phyloP scores from a whole-genome alignment of 805 yeast genomes.

The Myxozyma sirexii region DNA sequence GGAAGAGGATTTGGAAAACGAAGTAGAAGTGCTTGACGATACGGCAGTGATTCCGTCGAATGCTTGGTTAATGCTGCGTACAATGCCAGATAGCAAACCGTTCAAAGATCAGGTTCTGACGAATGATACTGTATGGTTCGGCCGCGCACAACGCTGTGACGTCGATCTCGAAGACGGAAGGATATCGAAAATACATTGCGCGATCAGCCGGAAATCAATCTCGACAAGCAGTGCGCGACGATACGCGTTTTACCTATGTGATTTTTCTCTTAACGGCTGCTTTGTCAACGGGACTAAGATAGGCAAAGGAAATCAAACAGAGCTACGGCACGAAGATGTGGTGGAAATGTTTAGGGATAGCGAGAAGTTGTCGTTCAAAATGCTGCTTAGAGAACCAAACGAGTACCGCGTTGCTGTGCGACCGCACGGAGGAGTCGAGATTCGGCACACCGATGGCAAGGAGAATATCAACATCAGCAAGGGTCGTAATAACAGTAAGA shows the following conservation, averaged over 20 bases:
- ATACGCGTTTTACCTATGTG: constrained; percentile 66
- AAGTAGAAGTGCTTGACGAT: neutral
- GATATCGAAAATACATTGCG: constrained; percentile 83
- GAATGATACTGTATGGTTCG: constrained; percentile 71
- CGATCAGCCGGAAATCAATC: constrained; percentile 52
- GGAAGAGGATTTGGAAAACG: constrained; percentile 26
- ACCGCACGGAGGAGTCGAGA: neutral
- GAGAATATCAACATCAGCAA: neutral
- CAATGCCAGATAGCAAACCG: constrained; percentile 52
- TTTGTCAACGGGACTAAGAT: constrained; percentile 45
- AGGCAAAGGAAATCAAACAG: constrained; percentile 47
- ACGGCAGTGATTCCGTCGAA: constrained; percentile 51
- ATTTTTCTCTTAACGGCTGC: constrained; percentile 79
- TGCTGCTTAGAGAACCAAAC: constrained; percentile 11
- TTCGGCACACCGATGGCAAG: constrained; percentile 6
- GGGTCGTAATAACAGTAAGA: too few relatives aligned
- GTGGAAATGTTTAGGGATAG: constrained; percentile 19
- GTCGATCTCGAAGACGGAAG: constrained; percentile 68
- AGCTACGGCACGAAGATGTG: constrained; percentile 30
- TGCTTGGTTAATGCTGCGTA: constrained; percentile 62
- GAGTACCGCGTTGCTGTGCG: constrained; percentile 11
- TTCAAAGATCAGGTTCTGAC: constrained; percentile 57
- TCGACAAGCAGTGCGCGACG: neutral
- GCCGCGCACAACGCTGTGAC: constrained; percentile 60
- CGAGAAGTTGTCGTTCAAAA: constrained; percentile 17